Conservation (phyloP, 495 filamentous ascomycete species). For the Staphylotrichum longicolle region DNA sequence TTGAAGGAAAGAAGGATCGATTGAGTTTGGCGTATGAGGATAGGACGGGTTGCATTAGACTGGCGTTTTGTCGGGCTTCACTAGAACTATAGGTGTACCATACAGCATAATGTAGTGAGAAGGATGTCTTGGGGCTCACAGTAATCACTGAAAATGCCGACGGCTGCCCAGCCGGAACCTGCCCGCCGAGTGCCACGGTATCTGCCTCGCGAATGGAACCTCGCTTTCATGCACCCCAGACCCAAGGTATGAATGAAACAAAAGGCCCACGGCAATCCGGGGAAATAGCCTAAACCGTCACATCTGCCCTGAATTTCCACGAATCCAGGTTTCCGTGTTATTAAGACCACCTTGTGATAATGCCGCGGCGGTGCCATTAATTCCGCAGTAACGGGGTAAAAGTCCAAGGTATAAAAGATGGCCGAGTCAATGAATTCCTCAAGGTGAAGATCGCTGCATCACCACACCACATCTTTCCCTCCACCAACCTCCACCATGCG, state of each 20-base stretch:
- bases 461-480: too few relatives aligned
- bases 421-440: not conserved
- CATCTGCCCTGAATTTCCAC: constrained; percentile 18
- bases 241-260: not conserved
- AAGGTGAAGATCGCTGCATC: not conserved
- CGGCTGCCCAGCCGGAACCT: constrained; percentile 6
- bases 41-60: too few relatives aligned
- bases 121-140: too few relatives aligned
- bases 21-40: too few relatives aligned
- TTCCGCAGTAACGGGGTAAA: not conserved
- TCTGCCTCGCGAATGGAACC: not conserved
- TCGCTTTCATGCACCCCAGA: constrained; percentile 8
- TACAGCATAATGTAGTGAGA: too few relatives aligned
- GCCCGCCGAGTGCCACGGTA: constrained; percentile 2
- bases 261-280: not conserved
- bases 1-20: constrained; percentile 12
- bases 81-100: too few relatives aligned
- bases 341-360: not conserved
- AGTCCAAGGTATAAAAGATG: not conserved
- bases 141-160: too few relatives aligned
- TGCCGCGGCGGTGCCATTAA: not conserved
- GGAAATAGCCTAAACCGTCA: not conserved
- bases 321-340: constrained; percentile 14
- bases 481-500: constrained; percentile 31
- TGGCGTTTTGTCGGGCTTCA: too few relatives aligned